Evolutionary conservation across 495 filamentous ascomycete species (phyloP), one percentile per base, ranked within the genome.

Genomic region (Gamarada debralockiae): DNA sequence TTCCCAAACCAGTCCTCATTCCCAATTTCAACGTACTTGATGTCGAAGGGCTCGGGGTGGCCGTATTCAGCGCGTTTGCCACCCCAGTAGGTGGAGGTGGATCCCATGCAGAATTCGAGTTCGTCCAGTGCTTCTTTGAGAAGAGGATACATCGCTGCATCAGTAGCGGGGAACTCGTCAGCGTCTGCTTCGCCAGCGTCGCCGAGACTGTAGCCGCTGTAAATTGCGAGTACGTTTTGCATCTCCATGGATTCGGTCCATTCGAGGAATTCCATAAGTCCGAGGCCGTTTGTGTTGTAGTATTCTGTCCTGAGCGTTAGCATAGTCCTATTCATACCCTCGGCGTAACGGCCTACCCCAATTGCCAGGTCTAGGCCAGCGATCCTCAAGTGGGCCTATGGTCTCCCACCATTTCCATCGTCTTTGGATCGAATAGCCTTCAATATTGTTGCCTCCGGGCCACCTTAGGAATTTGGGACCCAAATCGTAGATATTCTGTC

Each of bases 341-440:
- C 29, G 14, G 14, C 14, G 14, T 17, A n/a, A n/a, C 4, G 12
- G 43, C 49, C 4, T 12, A 27, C 58, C 53, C 79, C 79, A 82
- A 39, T 72, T 67, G 34, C 73, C 61, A 36, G 60, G 66, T 43
- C 77, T 62, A 24, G 76, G 73, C 3, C 75, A 73, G 6, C 78
- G 64, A 25, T 78, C 64, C n/a, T 72, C 66, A 2, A 78, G 60
- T 0, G 74, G 71, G 0, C 79, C 79, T 40, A 82, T 78, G 1
- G 77, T 81, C 45, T 73, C 63, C 48, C 76, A 76, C 79, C 79
- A 82, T 33, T 72, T 72, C 75, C 77, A 82, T 39, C 76, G 62
- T 31, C 49, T 61, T 13, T 60, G 62, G 10, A 66, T 50, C 12
- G 52, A 65, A 3, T 67, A 39, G 22, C 73, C 73, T 38, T 76